Evolutionary conservation across 2,329 filamentous ascomycete species (phyloP), one percentile per base, ranked within the genome.

Genomic region (Lachnum nothofagi): DNA sequence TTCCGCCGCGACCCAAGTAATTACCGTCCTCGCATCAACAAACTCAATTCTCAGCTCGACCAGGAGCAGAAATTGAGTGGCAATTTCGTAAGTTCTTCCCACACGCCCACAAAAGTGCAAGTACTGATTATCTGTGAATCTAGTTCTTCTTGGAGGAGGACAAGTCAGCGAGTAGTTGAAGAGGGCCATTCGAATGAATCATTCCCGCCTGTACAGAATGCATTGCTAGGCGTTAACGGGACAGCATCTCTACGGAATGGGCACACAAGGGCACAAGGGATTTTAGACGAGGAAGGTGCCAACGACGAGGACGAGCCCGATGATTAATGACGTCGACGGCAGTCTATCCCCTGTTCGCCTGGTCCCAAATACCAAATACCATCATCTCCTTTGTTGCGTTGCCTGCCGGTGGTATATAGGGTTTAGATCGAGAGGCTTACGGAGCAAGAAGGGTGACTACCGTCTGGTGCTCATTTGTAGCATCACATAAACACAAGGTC

Each of bases 1-100:
- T 98, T 98, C 86, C 88, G 93, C 65, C 90, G 94, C 68, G 93
- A 98, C 66, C 93, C 94, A 55, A 90, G 85, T 73, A 95, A 93
- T 65, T 98, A 82, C 80, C 85, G 93, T 54, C 93, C 94, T 55
- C 89, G 94, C 73, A 98, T 98, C 78, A 98, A 98, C 82, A 98
- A 98, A 80, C 75, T 82, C 65, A 85, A 91, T 71, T 93, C 87
- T 67, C 93, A 98, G 76, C 80, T 97, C 60, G 93, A 98, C 71
- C 91, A 96, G 70, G 93, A 97, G 68, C 93, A 98, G 79, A 98
- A 98, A 79, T 62, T 90, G 64, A 73, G 72, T 58, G 94, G 94
- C 62, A 97, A 97, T 74, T 98, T 86, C 75, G 85, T 88, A 76
- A 76, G 83, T 80, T 40, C 12, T 22, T 10, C 24, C 22, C 10